Conservation (phyloP, 2,329 filamentous ascomycete species). For the Verticillium dahliae region DNA sequence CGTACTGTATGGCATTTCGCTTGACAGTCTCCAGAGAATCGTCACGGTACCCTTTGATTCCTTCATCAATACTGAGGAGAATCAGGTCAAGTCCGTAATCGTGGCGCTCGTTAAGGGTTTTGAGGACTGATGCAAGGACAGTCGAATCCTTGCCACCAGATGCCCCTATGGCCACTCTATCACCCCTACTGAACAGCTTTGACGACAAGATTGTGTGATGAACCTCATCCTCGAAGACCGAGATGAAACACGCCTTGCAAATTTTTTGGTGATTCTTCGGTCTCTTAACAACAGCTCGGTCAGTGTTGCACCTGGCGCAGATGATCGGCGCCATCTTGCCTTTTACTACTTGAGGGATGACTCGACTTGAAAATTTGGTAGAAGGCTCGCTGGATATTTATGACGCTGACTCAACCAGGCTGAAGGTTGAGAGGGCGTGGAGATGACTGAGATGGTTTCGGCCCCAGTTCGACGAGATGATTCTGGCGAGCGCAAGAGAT, state of each 20-base stretch:
- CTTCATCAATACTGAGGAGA: constrained; percentile 89
- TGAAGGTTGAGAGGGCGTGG: too few species aligned
- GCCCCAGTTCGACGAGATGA: too few species aligned
- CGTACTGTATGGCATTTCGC: constrained; percentile 83
- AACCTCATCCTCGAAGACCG: constrained; percentile 84
- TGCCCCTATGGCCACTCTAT: constrained; percentile 87
- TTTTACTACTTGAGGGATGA: not conserved
- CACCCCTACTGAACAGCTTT: constrained; percentile 74
- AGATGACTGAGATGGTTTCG: too few species aligned
- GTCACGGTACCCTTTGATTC: constrained; percentile 94
- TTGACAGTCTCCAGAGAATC: constrained; percentile 96
- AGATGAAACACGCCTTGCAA: constrained; percentile 82
- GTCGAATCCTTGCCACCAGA: constrained; percentile 98
- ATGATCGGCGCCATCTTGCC: constrained; percentile 64
- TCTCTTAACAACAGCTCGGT: constrained; percentile 81
- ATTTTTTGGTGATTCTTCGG: constrained; percentile 94
- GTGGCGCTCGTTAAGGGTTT: constrained; percentile 87
- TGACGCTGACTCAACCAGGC: too few species aligned
- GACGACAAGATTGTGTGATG: constrained; percentile 85
- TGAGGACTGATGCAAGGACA: constrained; percentile 87
- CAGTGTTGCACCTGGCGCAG: constrained; percentile 69
- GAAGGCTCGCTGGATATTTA: too few species aligned
- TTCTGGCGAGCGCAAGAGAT: too few species aligned
- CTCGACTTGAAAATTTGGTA: not conserved
- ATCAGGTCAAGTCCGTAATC: constrained; percentile 80